phyloP scores from a whole-genome alignment of 441 rosid species.

The Hura crepitans region DNA sequence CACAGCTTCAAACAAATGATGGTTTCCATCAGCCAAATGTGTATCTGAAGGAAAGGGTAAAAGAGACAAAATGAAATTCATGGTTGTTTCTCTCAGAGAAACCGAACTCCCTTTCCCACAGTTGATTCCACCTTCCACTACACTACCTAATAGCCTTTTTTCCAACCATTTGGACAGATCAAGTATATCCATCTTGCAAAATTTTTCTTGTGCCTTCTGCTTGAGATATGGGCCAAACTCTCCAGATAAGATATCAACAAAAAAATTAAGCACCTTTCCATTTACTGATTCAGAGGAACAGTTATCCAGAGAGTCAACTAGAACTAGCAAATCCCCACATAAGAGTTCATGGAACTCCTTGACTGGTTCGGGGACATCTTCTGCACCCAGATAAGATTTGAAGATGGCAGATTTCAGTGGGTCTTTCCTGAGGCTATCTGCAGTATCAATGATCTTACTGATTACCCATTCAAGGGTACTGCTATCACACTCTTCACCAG shows the following conservation, averaged over 20 bases:
- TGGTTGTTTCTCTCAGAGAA: slow-evolving; percentile 80
- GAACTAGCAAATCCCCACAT: slow-evolving; percentile 72
- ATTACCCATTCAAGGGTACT: slow-evolving; percentile 72
- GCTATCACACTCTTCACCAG: slow-evolving; percentile 49
- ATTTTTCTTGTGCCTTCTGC: slow-evolving; percentile 57
- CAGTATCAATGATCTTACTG: slow-evolving; percentile 59
- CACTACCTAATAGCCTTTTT: slow-evolving; percentile 81
- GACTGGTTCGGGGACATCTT: slow-evolving; percentile 43
- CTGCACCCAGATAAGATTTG: slow-evolving; percentile 71
- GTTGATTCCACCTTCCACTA: slow-evolving; percentile 47
- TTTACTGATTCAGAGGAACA: slow-evolving; percentile 79
- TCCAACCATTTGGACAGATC: slow-evolving; percentile 85
- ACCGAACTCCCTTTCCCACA: slow-evolving; percentile 62
- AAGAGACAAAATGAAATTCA: slow-evolving; percentile 70
- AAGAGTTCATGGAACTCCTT: slow-evolving; percentile 49
- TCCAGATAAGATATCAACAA: slow-evolving; percentile 76
- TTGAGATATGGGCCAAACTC: slow-evolving; percentile 59
- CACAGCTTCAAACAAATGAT: slow-evolving; percentile 87
- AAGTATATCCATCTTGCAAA: slow-evolving; percentile 67
- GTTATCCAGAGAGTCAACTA: slow-evolving; percentile 69
- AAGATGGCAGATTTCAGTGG: slow-evolving; percentile 49
- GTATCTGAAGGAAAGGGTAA: slow-evolving; percentile 51
- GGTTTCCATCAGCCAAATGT: slow-evolving; percentile 48
- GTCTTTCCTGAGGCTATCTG: slow-evolving; percentile 79
- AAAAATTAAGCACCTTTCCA: slow-evolving; percentile 82